Evolutionary conservation across 495 filamentous ascomycete species (phyloP).

Genomic region (Talaromyces wortmannii): DNA sequence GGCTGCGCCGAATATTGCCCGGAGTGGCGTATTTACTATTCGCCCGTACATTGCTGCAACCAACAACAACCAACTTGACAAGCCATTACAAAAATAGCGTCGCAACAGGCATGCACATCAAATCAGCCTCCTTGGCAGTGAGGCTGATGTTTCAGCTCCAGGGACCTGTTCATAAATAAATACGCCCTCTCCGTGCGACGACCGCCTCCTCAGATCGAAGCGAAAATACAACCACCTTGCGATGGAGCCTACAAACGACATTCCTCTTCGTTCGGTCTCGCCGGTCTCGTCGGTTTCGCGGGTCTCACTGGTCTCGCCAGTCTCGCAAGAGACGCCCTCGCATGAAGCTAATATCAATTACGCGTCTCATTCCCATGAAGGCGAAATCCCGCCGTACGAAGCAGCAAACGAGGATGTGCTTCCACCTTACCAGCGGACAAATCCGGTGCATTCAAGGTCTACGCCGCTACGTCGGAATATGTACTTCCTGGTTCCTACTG

Average conservation of each 20-base stretch:
- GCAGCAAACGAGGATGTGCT: not conserved
- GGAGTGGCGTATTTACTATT: no score
- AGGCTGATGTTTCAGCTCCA: not conserved
- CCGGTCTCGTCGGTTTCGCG: no score
- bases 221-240: not conserved
- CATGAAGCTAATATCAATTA: not conserved
- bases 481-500: slow-evolving; percentile 1
- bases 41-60: no score
- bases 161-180: not conserved
- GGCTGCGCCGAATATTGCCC: no score
- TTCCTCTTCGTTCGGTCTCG: not conserved
- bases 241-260: not conserved
- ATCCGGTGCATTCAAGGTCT: not conserved
- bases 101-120: no score
- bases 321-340: not conserved
- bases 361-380: not conserved
- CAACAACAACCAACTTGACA: no score
- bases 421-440: not conserved
- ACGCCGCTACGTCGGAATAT: not conserved
- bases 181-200: not conserved
- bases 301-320: no score
- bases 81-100: no score
- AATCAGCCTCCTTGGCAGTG: not conserved
- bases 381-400: not conserved
- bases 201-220: not conserved